Evolutionary conservation across 768 basidiomycete species (phyloP).

Genomic region (Pleurotus pulmonarius): DNA sequence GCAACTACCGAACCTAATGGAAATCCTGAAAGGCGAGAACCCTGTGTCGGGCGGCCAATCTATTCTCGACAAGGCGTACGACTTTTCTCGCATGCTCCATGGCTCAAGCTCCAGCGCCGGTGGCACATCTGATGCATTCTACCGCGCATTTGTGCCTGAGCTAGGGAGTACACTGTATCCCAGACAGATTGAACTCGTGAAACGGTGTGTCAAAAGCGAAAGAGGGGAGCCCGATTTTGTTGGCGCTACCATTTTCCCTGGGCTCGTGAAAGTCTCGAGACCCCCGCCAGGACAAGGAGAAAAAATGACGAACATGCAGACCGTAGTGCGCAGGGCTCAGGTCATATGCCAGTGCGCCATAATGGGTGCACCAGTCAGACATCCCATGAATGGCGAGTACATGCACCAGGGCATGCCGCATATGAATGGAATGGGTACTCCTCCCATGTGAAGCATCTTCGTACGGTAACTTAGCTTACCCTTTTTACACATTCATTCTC

Average conservation of each 20-base stretch:
- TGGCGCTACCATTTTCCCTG: constrained; percentile 84
- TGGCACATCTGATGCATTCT: constrained; percentile 58
- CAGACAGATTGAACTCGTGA: constrained; percentile 79
- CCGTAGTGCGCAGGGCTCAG: constrained; percentile 79
- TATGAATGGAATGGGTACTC: not conserved
- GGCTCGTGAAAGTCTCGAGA: constrained; percentile 75
- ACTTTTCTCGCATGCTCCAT: constrained; percentile 86
- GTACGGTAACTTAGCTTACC: not conserved
- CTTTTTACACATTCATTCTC: not conserved
- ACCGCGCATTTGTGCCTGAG: constrained; percentile 84
- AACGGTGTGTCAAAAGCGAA: constrained; percentile 77
- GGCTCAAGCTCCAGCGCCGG: constrained; percentile 55
- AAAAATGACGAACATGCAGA: constrained; percentile 51
- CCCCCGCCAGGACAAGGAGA: constrained; percentile 34
- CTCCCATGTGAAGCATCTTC: not conserved
- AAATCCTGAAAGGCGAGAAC: constrained; percentile 41
- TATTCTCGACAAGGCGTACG: constrained; percentile 70
- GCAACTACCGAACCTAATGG: constrained; percentile 63
- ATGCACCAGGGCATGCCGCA: not conserved
- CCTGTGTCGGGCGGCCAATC: constrained; percentile 44
- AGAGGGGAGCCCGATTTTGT: constrained; percentile 66
- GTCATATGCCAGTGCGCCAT: constrained; percentile 86
- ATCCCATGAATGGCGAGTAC: not conserved
- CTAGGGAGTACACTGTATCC: constrained; percentile 72
- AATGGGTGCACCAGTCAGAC: constrained; percentile 24